Conservation (phyloP, 208 protist species). For the Trypanosoma avium region DNA sequence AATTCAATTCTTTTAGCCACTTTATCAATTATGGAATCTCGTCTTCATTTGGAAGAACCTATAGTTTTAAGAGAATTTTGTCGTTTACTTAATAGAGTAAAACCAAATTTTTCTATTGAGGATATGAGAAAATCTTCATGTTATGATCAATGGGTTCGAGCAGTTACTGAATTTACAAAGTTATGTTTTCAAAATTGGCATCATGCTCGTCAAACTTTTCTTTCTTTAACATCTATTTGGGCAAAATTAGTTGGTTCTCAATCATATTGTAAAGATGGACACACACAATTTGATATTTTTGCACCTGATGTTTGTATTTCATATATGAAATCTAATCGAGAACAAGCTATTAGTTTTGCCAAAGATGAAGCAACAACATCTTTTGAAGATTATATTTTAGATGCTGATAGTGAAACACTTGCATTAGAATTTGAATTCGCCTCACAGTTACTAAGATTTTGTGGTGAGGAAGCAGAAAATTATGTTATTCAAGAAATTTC, state of each 20-base stretch:
- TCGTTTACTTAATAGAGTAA: constrained; percentile 52
- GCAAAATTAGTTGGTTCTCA: constrained; percentile 30
- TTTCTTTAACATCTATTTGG: constrained; percentile 31
- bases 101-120: constrained; percentile 54
- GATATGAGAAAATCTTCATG: constrained; percentile 40
- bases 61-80: constrained; percentile 38
- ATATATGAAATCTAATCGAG: constrained; percentile 28
- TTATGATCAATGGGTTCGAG: constrained; percentile 32
- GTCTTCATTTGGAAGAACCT: constrained; percentile 34
- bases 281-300: constrained; percentile 20
- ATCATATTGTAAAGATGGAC: constrained; percentile 25
- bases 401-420: constrained; percentile 43
- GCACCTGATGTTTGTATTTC: constrained; percentile 26
- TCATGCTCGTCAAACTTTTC: constrained; percentile 25
- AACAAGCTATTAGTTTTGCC: constrained; percentile 23
- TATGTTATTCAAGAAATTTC: constrained; percentile 14
- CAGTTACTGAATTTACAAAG: constrained; percentile 26
- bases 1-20: constrained; percentile 46
- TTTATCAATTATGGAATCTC: constrained; percentile 46
- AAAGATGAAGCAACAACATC: constrained; percentile 6
- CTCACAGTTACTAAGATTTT: constrained; percentile 34
- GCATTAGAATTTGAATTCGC: constrained; percentile 46
- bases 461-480: constrained; percentile 33
- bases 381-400: constrained; percentile 36
- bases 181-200: constrained; percentile 33